Evolutionary conservation across 2,329 filamentous ascomycete species (phyloP).

Genomic region (Colletotrichum eremochloae): DNA sequence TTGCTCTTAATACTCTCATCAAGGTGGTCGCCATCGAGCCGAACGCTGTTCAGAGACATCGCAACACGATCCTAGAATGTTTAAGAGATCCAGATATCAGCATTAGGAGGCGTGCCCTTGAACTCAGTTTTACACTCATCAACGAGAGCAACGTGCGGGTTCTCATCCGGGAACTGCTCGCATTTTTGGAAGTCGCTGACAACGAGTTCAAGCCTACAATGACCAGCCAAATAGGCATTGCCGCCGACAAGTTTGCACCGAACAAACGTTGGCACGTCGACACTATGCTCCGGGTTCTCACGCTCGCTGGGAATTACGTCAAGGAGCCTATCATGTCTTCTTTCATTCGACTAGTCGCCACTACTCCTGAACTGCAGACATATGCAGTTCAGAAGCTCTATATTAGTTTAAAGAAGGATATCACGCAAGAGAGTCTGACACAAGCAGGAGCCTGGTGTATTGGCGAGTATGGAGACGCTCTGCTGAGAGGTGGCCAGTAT

Average conservation of each 20-base stretch:
- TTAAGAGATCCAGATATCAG: conserved; percentile 97
- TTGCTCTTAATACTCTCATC: conserved; percentile 95
- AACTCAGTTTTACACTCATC: conserved; percentile 97
- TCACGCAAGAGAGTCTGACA: conserved; percentile 95
- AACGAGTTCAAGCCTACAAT: conserved; percentile 99
- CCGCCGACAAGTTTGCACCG: conserved; percentile 93
- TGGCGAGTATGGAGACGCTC: conserved; percentile 92
- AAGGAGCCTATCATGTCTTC: conserved; percentile 98
- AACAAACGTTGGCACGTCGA: conserved; percentile 99
- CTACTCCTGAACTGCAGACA: conserved; percentile 92
- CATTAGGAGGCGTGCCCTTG: conserved; percentile 93
- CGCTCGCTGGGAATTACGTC: conserved; percentile 94
- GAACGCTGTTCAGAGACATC: conserved; percentile 95
- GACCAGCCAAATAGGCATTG: conserved; percentile 98
- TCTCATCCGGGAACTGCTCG: conserved; percentile 90
- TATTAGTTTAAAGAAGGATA: conserved; percentile 90
- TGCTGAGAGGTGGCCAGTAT: conserved; percentile 90
- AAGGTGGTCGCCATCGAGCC: conserved; percentile 98
- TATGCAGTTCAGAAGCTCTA: conserved; percentile 98
- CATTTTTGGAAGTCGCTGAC: conserved; percentile 96
- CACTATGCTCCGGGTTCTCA: conserved; percentile 94
- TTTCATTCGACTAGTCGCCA: conserved; percentile 95
- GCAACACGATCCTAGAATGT: conserved; percentile 98
- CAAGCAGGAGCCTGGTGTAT: conserved; percentile 97
- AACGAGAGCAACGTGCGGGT: conserved; percentile 97